phyloP scores from a whole-genome alignment of 176 grass and related monocot genomes.

The Aegilops sharonensis region DNA sequence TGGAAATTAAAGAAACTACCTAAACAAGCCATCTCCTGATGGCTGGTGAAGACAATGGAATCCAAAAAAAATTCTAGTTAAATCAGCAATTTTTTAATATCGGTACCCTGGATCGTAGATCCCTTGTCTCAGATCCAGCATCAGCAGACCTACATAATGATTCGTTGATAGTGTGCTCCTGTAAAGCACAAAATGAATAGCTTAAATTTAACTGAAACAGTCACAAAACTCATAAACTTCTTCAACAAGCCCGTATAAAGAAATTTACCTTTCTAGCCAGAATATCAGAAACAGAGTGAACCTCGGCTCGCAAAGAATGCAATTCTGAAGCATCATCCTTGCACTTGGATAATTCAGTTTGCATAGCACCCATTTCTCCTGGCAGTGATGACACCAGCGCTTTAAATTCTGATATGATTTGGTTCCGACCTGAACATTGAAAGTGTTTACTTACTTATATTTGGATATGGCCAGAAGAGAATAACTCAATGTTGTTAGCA shows the following conservation, averaged over 20 bases:
- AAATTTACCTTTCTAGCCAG: constrained; percentile 62
- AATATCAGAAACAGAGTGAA: constrained; percentile 70
- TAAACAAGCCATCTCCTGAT: background rate
- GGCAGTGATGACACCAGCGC: constrained; percentile 68
- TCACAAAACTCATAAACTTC: background rate
- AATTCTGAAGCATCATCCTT: constrained; percentile 64
- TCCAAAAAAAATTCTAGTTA: background rate
- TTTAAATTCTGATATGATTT: constrained; percentile 87
- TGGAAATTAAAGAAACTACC: background rate
- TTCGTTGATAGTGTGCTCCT: constrained; percentile 30
- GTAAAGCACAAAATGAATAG: constrained; percentile 3
- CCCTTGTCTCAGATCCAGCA: constrained; percentile 34
- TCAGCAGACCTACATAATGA: constrained; percentile 21
- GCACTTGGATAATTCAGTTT: constrained; percentile 71
- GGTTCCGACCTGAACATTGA: constrained; percentile 69
- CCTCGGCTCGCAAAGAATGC: constrained; percentile 72
- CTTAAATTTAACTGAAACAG: background rate
- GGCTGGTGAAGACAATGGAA: background rate
- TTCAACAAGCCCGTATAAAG: background rate
- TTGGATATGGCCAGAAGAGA: constrained; percentile 20
- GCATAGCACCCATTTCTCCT: constrained; percentile 70
- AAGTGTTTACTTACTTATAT: constrained; percentile 11
- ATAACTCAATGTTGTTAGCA: background rate
- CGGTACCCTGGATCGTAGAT: constrained; percentile 34
- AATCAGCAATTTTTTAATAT: background rate